Evolutionary conservation across 169 alveolate genomes (phyloP).

Genomic region (Cystoisospora suis): DNA sequence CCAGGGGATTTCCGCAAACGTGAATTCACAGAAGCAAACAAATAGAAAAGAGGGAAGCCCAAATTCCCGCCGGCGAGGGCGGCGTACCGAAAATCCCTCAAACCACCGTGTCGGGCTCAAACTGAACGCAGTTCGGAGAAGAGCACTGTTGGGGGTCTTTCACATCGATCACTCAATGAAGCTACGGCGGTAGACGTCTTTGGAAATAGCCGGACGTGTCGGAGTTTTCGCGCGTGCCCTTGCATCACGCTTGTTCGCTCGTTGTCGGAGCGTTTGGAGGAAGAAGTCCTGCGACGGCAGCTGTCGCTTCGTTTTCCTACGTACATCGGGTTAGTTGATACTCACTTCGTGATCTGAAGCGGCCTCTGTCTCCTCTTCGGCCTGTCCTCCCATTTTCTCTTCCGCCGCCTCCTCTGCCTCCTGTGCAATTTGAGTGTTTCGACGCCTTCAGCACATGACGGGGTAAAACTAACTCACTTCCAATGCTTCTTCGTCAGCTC

Average conservation of each 20-base stretch:
- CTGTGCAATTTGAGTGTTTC: background rate
- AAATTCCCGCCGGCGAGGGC: no score
- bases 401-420: background rate
- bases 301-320: no score
- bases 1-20: background rate
- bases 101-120: no score
- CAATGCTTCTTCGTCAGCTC: background rate
- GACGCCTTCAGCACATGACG: background rate
- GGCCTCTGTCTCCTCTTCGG: background rate
- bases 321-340: no score
- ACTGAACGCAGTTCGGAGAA: no score
- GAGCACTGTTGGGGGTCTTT: no score
- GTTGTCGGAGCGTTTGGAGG: background rate
- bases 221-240: background rate
- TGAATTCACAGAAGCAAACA: no score
- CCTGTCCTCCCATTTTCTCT: conserved; percentile 15
- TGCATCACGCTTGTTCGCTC: background rate
- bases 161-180: background rate
- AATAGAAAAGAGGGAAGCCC: no score
- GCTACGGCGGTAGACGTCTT: background rate
- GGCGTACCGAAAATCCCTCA: no score
- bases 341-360: no score
- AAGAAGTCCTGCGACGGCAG: background rate
- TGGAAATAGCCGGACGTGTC: background rate
- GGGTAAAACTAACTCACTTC: background rate